phyloP scores from a whole-genome alignment of 1,284 basidiomycete genomes.

The Trichosporon sp. region DNA sequence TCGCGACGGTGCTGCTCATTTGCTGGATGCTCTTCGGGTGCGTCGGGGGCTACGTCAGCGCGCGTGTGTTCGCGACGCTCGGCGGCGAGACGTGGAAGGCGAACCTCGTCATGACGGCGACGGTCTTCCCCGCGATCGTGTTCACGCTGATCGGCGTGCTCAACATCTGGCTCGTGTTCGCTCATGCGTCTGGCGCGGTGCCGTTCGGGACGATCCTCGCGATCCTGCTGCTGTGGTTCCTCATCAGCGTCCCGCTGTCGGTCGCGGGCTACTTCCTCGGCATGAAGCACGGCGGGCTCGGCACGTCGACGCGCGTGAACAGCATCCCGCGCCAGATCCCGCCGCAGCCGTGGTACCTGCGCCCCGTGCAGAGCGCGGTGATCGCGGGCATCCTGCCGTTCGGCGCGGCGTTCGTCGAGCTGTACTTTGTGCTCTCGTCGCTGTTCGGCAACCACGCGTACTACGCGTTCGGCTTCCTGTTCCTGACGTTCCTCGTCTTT shows the following conservation, averaged over 20 bases:
- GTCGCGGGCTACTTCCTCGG: slow-evolving; percentile 63
- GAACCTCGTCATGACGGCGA: slow-evolving; percentile 82
- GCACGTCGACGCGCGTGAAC: slow-evolving; percentile 81
- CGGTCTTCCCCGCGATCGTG: slow-evolving; percentile 76
- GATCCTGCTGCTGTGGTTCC: slow-evolving; percentile 90
- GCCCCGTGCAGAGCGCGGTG: slow-evolving; percentile 69
- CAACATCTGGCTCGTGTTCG: slow-evolving; percentile 77
- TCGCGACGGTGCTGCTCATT: slow-evolving; percentile 94
- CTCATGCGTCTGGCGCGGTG: slow-evolving; percentile 88
- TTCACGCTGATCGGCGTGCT: slow-evolving; percentile 79
- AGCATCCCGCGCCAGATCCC: slow-evolving; percentile 90
- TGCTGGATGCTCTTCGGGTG: slow-evolving; percentile 94
- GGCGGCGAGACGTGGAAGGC: slow-evolving; percentile 75
- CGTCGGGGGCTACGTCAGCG: slow-evolving; percentile 84
- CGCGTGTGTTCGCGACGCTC: slow-evolving; percentile 74
- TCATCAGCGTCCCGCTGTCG: slow-evolving; percentile 77
- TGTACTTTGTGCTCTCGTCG: slow-evolving; percentile 89
- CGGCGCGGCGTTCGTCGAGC: slow-evolving; percentile 90
- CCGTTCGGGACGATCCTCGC: slow-evolving; percentile 90
- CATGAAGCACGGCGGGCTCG: slow-evolving; percentile 70
- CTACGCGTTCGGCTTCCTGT: slow-evolving; percentile 93
- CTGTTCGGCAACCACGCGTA: slow-evolving; percentile 91
- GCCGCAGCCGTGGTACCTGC: slow-evolving; percentile 74
- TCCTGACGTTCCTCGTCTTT: slow-evolving; percentile 80
- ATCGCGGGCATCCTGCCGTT: slow-evolving; percentile 91